Evolutionary conservation across 306 rosid genomes (phyloP), one percentile per base, ranked within the genome.

Genomic region (Sophora flavescens): DNA sequence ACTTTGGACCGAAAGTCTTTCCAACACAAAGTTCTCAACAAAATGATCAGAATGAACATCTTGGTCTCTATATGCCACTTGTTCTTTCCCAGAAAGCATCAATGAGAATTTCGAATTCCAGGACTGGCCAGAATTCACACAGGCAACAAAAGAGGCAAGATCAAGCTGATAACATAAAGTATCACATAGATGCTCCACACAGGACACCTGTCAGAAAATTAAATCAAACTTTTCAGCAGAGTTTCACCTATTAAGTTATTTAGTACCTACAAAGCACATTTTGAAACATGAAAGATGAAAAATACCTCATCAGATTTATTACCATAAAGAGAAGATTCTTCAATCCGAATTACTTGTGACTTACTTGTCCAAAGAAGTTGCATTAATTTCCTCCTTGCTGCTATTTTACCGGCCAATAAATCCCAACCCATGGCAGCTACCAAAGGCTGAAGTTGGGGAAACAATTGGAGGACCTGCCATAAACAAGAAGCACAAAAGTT

Each of bases 371-470:
- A 92, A 42, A 95, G 92, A 52, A 86, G 92, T 80, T 95, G 96
- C 96, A 95, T 87, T 87, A 95, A 83, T 68, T 86, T 87, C 87
- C 93, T 90, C 75, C 97, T 84, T 32, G 90, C 89, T 70, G 84
- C 78, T 70, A 91, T 81, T 84, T 92, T 93, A 44, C 98, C 96
- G 2, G 95, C 84, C 80, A 95, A 85, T 75, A 86, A 83, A 84
- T 95, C 98, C 98, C 98, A 95, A 82, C 98, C 98, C 97, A 95
- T 95, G 77, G 92, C 79, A 17, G 97, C 97, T 54, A 92, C 93
- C 77, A 95, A 85, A 70, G 98, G 98, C 81, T 84, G 95, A 83
- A 95, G 98, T 45, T 86, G 93, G n/a, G 97, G 96, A 82, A 90
- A 92, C 91, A 95, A 75, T 26, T 75, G 84, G 78, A 95, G 97